A percentile compares a stretch with the other conserved stretches of the same genome.
Conservation (phyloP, 495 filamentous ascomycete genomes). For the Hyaloscypha variabilis region DNA sequence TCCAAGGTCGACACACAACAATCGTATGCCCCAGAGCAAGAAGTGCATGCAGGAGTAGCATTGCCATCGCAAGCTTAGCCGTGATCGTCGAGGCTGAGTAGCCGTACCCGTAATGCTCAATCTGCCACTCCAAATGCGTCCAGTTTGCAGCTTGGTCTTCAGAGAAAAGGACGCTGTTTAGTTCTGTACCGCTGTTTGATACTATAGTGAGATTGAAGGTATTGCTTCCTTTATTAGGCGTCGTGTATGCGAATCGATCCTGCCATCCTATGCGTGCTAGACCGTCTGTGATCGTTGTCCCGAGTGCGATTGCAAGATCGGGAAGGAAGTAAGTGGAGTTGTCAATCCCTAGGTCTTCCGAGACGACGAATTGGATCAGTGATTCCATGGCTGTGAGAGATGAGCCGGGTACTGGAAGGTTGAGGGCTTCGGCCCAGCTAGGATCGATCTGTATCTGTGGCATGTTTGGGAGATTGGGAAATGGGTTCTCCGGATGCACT, state of each 20-base stretch:
- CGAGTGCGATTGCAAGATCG: background rate
- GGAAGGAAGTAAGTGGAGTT: background rate
- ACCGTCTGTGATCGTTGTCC: constrained; percentile 1
- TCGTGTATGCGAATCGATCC: background rate
- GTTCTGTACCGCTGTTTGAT: background rate
- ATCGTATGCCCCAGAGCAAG: background rate
- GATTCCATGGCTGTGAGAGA: background rate
- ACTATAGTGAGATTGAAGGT: background rate
- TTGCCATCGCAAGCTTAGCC: background rate
- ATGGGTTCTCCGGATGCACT: background rate
- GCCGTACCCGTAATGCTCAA: background rate
- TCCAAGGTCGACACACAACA: background rate
- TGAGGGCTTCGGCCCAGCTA: background rate
- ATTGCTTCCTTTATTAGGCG: background rate
- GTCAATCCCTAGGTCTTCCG: background rate
- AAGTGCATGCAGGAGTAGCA: background rate
- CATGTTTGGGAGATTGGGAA: background rate
- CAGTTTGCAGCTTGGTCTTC: background rate
- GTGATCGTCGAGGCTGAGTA: background rate
- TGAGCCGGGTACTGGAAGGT: background rate
- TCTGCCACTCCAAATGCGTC: background rate
- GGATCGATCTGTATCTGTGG: constrained; percentile 9
- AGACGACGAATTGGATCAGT: background rate
- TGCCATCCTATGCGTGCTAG: background rate
- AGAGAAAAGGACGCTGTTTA: background rate